phyloP scores from a whole-genome alignment of 2,329 filamentous ascomycete genomes.

The Pseudogymnoascus sp. region DNA sequence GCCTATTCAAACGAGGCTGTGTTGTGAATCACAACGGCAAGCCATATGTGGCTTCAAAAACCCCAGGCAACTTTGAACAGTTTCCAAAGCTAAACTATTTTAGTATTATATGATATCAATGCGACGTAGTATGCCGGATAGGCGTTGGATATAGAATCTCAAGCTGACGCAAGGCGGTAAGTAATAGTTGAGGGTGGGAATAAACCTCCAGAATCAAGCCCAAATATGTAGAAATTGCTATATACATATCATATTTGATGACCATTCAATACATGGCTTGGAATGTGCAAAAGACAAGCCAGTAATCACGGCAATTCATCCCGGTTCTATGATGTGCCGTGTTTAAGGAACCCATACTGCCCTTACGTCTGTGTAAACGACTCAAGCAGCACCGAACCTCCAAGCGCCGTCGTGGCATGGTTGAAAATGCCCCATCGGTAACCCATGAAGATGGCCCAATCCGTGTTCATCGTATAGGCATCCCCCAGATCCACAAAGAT shows the following conservation, averaged over 20 bases:
- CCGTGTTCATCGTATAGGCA: conserved; percentile 32
- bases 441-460: conserved; percentile 42
- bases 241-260: background rate
- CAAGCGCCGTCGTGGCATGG: conserved; percentile 38
- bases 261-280: background rate
- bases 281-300: background rate
- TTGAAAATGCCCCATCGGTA: conserved; percentile 46
- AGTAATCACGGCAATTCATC: background rate
- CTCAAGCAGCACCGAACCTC: conserved; percentile 30
- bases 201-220: too few species aligned
- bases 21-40: background rate
- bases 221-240: background rate
- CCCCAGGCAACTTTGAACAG: background rate
- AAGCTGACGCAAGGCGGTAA: background rate
- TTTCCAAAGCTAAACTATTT: background rate
- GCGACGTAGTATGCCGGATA: background rate
- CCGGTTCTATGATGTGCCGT: too few species aligned
- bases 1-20: background rate
- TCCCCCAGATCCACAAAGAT: conserved; percentile 31
- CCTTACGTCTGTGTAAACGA: conserved; percentile 19
- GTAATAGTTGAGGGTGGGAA: too few species aligned
- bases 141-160: background rate
- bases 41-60: background rate
- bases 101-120: background rate
- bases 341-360: background rate